A percentile compares a stretch with the other conserved stretches of the same genome.
Evolutionary conservation across 345 rosid genomes (phyloP).

Genomic region (Hibiscus mutabilis): DNA sequence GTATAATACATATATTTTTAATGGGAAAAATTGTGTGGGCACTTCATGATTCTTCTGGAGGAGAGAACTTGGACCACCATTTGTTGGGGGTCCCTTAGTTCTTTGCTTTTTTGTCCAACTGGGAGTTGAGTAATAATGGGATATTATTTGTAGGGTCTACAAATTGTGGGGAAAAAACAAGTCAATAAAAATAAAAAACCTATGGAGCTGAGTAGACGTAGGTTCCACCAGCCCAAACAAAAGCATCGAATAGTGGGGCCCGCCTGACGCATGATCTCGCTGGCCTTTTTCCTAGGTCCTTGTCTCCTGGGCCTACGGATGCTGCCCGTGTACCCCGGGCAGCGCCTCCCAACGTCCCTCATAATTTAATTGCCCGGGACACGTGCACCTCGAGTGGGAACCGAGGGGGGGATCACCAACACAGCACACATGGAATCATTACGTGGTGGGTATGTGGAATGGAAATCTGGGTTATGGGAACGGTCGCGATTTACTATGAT

Average conservation of each 20-base stretch:
- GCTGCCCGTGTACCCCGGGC: constrained; percentile 8
- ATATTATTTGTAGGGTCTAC: constrained; percentile 6
- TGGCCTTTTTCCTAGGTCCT: constrained; percentile 27
- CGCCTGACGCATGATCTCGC: constrained; percentile 11
- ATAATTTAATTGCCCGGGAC: not conserved
- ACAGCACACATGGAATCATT: constrained; percentile 7
- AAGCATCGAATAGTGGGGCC: constrained; percentile 13
- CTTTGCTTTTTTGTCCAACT: constrained; percentile 1
- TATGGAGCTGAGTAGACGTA: constrained; percentile 38
- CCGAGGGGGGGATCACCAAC: constrained; percentile 8
- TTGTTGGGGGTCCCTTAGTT: not conserved
- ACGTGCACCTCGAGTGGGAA: constrained; percentile 10
- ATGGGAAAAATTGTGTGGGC: not conserved
- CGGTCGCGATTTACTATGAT: not conserved
- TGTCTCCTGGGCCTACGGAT: not conserved
- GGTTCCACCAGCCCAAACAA: constrained; percentile 25
- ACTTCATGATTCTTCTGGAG: constrained; percentile 9
- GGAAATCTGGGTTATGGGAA: not conserved
- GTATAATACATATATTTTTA: too few species aligned
- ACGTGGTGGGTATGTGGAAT: constrained; percentile 17
- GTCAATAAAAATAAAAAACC: not conserved
- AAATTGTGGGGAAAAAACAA: not conserved
- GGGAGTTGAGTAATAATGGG: not conserved
- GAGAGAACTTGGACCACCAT: not conserved
- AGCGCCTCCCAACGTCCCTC: not conserved